Conservation (phyloP, 345 rosid species). For the Syzygium oleosum region DNA sequence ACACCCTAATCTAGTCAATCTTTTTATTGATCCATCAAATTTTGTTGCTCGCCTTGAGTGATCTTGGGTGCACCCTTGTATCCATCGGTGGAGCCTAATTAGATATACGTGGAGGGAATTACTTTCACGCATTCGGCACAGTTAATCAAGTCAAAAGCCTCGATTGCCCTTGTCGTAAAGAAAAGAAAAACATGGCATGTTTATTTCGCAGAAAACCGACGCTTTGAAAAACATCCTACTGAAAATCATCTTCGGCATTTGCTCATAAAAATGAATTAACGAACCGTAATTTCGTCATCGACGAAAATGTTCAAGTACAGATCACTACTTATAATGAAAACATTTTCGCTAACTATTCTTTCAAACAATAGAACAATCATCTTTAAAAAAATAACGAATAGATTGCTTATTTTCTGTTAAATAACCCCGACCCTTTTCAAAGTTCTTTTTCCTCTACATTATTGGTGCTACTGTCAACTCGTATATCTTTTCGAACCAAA, state of each 20-base stretch:
- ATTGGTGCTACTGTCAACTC: not conserved
- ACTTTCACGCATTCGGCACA: too few relatives aligned
- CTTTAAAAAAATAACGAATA: not conserved
- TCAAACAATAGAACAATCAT: not conserved
- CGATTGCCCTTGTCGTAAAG: too few relatives aligned
- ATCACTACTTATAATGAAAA: not conserved
- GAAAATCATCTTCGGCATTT: not conserved
- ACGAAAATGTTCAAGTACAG: not conserved
- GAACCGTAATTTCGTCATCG: not conserved
- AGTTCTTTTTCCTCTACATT: not conserved
- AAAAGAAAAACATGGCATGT: too few relatives aligned
- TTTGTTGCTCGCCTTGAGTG: not conserved
- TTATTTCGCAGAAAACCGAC: too few relatives aligned
- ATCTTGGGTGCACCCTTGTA: accelerated
- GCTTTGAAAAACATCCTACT: too few relatives aligned
- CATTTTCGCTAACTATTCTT: not conserved
- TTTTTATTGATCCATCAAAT: not conserved
- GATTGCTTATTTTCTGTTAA: not conserved
- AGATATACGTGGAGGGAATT: not conserved
- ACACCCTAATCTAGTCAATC: not conserved
- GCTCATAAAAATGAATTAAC: not conserved
- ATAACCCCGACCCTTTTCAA: not conserved
- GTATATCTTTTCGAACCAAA: too few relatives aligned
- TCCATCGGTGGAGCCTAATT: not conserved
- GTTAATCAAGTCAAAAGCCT: too few relatives aligned